phyloP scores from a whole-genome alignment of 1,284 basidiomycete genomes.

The Termitomyces sp. region DNA sequence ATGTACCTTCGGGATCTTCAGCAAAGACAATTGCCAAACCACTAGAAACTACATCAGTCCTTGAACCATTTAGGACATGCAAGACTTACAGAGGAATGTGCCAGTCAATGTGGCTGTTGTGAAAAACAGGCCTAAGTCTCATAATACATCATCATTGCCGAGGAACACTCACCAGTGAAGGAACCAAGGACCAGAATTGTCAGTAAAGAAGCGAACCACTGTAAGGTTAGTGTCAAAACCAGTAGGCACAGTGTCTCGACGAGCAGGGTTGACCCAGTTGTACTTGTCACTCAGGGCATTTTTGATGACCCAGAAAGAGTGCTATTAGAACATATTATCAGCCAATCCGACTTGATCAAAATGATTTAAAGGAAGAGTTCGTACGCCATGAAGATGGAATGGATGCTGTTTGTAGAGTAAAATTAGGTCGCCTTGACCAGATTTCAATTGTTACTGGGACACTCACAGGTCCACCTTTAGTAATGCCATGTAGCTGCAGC shows the following conservation, averaged over 20 bases:
- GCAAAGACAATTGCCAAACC: slow-evolving; percentile 39
- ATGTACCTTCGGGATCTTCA: slow-evolving; percentile 24
- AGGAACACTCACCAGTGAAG: slow-evolving; percentile 31
- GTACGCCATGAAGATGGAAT: slow-evolving; percentile 31
- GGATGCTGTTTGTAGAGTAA: slow-evolving; percentile 23
- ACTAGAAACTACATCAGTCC: slow-evolving; percentile 14
- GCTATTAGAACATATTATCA: slow-evolving; percentile 11
- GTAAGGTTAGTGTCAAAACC: slow-evolving; percentile 23
- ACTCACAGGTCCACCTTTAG: neutral
- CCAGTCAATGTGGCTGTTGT: slow-evolving; percentile 26
- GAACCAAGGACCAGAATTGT: slow-evolving; percentile 41
- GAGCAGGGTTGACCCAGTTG: slow-evolving; percentile 31
- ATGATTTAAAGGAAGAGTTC: slow-evolving; percentile 5
- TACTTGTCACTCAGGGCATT: slow-evolving; percentile 26
- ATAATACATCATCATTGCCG: neutral
- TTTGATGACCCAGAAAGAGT: slow-evolving; percentile 30
- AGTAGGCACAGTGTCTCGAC: slow-evolving; percentile 27
- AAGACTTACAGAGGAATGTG: slow-evolving; percentile 25
- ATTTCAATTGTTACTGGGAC: neutral
- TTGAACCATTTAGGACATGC: no score
- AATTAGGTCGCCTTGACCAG: neutral
- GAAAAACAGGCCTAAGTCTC: neutral
- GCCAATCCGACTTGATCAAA: neutral
- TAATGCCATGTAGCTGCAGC: slow-evolving; percentile 2
- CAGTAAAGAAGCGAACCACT: slow-evolving; percentile 28